phyloP scores from a whole-genome alignment of 768 basidiomycete species.

The Leccinum fibrillosum region DNA sequence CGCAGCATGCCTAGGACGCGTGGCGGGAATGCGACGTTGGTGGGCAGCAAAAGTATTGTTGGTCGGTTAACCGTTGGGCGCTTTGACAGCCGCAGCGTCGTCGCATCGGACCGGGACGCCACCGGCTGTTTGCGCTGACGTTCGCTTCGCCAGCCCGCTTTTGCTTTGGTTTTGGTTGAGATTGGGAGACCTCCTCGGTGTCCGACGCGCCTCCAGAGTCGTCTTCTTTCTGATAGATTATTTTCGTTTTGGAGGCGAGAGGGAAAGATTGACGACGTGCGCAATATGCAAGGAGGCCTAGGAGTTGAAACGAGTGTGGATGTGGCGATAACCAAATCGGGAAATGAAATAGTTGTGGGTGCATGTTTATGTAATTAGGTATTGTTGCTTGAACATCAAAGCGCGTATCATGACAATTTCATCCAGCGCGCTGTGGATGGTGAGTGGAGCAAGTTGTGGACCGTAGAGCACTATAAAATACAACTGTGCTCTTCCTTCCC shows the following conservation, averaged over 20 bases:
- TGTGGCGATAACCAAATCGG: neutral
- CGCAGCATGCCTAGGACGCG: constrained; percentile 46
- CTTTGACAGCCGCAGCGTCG: constrained; percentile 4
- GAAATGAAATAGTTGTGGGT: neutral
- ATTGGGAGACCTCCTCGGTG: constrained; percentile 24
- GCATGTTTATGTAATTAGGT: neutral
- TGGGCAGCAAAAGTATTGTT: constrained; percentile 58
- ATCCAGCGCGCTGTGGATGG: neutral
- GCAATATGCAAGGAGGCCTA: neutral
- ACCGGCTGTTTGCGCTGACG: constrained; percentile 25
- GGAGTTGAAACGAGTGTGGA: neutral
- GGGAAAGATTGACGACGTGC: neutral
- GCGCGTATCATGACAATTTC: neutral
- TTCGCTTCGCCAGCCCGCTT: constrained; percentile 15
- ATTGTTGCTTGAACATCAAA: constrained; percentile 4
- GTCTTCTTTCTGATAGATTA: constrained; percentile 31
- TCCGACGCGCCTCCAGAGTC: constrained; percentile 32
- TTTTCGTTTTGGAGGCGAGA: constrained; percentile 28
- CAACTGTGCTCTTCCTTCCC: no score
- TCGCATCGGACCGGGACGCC: neutral
- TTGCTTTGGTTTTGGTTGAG: constrained; percentile 20
- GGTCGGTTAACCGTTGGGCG: constrained; percentile 57
- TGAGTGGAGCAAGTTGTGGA: neutral
- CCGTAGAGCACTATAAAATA: no score
- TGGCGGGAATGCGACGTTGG: constrained; percentile 53